phyloP scores from a whole-genome alignment of 78 protist genomes.

The Ministeria vibrans region DNA sequence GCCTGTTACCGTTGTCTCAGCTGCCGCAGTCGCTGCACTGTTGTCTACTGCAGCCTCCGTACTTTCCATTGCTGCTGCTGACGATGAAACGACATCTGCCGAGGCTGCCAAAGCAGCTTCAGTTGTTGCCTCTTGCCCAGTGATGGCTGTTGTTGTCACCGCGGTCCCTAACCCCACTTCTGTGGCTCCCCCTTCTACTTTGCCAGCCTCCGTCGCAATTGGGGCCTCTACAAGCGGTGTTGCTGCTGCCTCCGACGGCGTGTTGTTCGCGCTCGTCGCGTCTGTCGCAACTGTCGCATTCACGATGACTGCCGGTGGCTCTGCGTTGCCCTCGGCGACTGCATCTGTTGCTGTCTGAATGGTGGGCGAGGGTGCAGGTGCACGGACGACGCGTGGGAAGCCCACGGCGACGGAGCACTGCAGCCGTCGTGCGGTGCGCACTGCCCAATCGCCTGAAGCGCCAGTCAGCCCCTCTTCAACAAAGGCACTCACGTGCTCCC shows the following conservation, averaged over 20 bases:
- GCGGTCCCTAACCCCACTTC: too few species aligned
- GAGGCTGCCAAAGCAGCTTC: too few species aligned
- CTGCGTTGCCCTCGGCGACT: too few species aligned
- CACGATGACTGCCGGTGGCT: too few species aligned
- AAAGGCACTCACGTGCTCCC: background rate
- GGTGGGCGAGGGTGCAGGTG: background rate
- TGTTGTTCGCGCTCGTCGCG: background rate
- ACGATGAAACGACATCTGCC: background rate
- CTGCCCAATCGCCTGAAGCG: background rate
- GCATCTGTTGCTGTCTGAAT: too few species aligned
- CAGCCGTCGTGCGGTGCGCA: background rate
- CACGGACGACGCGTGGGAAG: background rate
- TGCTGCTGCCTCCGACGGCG: background rate
- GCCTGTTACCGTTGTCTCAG: background rate
- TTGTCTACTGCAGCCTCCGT: background rate
- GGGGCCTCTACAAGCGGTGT: background rate
- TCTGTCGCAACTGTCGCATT: background rate
- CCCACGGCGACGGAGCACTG: background rate
- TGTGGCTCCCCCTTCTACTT: too few species aligned
- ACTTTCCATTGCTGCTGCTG: background rate
- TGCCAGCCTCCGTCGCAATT: too few species aligned
- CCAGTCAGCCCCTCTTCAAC: slow-evolving; percentile 6
- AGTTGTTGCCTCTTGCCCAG: too few species aligned
- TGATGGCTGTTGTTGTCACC: too few species aligned
- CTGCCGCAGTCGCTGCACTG: background rate